Conservation (phyloP, 2,329 filamentous ascomycete species). For the Gnomoniopsis sp. region DNA sequence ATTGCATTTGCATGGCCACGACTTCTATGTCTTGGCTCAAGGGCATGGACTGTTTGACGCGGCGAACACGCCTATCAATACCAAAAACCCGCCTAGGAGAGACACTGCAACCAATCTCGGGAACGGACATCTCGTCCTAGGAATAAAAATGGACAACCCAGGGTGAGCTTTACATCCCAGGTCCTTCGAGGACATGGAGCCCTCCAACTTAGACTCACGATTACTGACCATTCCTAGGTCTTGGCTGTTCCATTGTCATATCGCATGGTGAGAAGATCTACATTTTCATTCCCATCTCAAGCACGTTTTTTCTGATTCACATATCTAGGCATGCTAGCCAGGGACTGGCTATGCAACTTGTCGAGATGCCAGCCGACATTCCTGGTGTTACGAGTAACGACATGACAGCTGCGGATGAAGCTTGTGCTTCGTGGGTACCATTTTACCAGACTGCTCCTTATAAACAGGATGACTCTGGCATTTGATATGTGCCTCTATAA, state of each 20-base stretch:
- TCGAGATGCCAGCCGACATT: neutral
- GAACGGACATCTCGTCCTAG: slow-evolving; percentile 29
- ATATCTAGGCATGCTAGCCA: neutral
- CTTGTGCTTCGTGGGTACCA: neutral
- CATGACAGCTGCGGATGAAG: neutral
- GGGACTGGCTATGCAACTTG: neutral
- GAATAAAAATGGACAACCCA: slow-evolving; percentile 31
- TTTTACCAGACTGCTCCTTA: neutral
- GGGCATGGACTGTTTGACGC: slow-evolving; percentile 20
- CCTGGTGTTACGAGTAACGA: neutral
- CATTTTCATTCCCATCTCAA: neutral
- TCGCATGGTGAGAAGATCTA: slow-evolving; percentile 16
- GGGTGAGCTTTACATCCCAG: neutral
- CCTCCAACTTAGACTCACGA: neutral
- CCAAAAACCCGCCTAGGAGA: slow-evolving; percentile 32
- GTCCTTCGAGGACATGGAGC: neutral
- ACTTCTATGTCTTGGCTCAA: slow-evolving; percentile 41
- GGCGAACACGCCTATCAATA: slow-evolving; percentile 17
- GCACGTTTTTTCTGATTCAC: neutral
- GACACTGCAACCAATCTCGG: slow-evolving; percentile 31
- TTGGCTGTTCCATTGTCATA: slow-evolving; percentile 28
- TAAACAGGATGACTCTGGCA: neutral
- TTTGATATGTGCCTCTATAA: neutral
- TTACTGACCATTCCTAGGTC: slow-evolving; percentile 17
- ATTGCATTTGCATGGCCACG: slow-evolving; percentile 49